Evolutionary conservation across 257 asterid genomes (phyloP).

Genomic region (Sherardia arvensis): DNA sequence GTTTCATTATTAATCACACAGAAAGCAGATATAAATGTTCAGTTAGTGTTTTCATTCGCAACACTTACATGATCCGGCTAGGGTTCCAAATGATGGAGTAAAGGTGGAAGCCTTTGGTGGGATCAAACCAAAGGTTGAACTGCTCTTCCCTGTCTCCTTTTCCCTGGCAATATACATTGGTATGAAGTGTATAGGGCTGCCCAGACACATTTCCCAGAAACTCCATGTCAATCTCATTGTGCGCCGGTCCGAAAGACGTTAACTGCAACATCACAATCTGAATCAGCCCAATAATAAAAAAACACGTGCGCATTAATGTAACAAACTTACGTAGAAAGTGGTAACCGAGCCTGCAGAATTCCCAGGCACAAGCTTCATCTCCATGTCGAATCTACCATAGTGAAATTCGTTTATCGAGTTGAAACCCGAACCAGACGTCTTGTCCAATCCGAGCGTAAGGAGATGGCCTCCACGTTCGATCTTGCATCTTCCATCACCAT

Average conservation of each 20-base stretch:
- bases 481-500: slow-evolving; percentile 44
- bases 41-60: too few relatives aligned
- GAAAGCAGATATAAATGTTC: too few relatives aligned
- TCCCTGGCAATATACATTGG: slow-evolving; percentile 40
- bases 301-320: neutral
- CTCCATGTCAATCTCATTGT: slow-evolving; percentile 64
- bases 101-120: slow-evolving; percentile 45
- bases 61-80: slow-evolving; percentile 41
- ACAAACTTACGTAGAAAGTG: slow-evolving; percentile 43
- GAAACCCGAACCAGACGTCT: slow-evolving; percentile 53
- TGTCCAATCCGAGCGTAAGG: slow-evolving; percentile 44
- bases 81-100: slow-evolving; percentile 60
- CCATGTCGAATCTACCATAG: slow-evolving; percentile 45
- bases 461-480: slow-evolving; percentile 32
- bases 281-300: too few relatives aligned
- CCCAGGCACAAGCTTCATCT: slow-evolving; percentile 47
- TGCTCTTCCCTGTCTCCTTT: slow-evolving; percentile 48
- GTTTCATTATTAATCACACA: too few relatives aligned
- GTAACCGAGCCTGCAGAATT: slow-evolving; percentile 78
- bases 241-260: slow-evolving; percentile 37
- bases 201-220: slow-evolving; percentile 50
- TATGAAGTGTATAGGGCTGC: slow-evolving; percentile 49
- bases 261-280: slow-evolving; percentile 33
- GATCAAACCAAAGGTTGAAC: slow-evolving; percentile 58
- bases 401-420: slow-evolving; percentile 34